Percentiles rank a stretch among this genome's conserved stretches.
Conservation (phyloP, 495 filamentous ascomycete genomes). For the Mycothermus thermophilus region DNA sequence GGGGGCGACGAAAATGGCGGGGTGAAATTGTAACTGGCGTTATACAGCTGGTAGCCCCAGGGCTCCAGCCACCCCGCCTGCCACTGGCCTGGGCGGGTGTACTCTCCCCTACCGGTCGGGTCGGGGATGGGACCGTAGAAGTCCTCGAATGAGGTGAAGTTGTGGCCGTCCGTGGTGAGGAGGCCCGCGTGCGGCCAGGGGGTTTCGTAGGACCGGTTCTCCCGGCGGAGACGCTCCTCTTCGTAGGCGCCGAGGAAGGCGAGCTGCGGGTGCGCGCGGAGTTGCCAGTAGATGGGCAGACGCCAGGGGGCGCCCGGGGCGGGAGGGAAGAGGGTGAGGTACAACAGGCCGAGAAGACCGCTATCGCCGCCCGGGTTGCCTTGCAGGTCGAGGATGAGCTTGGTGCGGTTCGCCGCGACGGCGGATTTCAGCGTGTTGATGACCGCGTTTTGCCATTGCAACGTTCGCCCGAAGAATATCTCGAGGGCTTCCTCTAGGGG, state of each 20-base stretch:
- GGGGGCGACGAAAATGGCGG: constrained; percentile 1
- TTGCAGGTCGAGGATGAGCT: constrained; percentile 40
- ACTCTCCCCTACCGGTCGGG: background rate
- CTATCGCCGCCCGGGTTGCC: constrained; percentile 37
- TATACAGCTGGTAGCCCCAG: background rate
- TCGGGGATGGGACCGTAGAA: constrained; percentile 1
- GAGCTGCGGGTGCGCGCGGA: constrained; percentile 8
- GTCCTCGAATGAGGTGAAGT: constrained; percentile 1
- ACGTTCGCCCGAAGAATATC: too few relatives aligned
- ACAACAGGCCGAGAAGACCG: constrained; percentile 22
- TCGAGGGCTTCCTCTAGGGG: background rate
- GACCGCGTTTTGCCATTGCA: too few relatives aligned
- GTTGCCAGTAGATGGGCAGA: constrained; percentile 1
- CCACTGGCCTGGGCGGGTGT: constrained; percentile 1
- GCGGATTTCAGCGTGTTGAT: constrained; percentile 5
- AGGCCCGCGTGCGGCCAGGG: background rate
- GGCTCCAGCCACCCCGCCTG: too few relatives aligned
- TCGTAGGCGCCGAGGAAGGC: constrained; percentile 1
- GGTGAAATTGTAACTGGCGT: background rate
- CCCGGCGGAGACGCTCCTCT: background rate
- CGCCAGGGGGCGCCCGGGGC: constrained; percentile 6
- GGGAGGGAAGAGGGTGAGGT: constrained; percentile 24
- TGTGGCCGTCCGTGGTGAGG: background rate
- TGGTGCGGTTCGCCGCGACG: constrained; percentile 3
- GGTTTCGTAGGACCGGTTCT: background rate